Evolutionary conservation across 176 grass and related monocot species (phyloP).

Genomic region (Phyllostachys edulis): DNA sequence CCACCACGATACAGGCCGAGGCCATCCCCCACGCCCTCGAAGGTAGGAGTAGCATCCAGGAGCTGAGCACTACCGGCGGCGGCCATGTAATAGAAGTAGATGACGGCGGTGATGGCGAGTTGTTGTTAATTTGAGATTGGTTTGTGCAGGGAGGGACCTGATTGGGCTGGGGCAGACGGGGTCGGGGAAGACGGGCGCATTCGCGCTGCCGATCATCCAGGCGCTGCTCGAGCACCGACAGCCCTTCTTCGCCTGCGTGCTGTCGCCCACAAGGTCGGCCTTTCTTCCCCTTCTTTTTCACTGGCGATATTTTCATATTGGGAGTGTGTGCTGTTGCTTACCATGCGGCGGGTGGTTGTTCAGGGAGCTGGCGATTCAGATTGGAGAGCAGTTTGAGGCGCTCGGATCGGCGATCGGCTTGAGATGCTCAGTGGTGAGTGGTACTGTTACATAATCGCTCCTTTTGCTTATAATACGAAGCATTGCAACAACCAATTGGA

Average conservation of each 20-base stretch:
- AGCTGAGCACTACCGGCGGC: background rate
- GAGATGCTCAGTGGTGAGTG: slow-evolving; percentile 74
- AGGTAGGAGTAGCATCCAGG: background rate
- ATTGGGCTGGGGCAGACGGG: slow-evolving; percentile 87
- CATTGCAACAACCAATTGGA: background rate
- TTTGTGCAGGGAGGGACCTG: slow-evolving; percentile 66
- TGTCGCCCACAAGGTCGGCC: slow-evolving; percentile 57
- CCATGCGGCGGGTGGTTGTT: background rate
- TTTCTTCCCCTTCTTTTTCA: background rate
- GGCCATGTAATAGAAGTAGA: background rate
- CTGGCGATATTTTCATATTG: background rate
- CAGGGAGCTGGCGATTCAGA: slow-evolving; percentile 97
- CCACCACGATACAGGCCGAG: slow-evolving; percentile 59
- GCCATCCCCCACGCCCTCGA: slow-evolving; percentile 56
- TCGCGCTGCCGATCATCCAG: slow-evolving; percentile 79
- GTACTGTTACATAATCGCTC: background rate
- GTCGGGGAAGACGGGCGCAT: slow-evolving; percentile 90
- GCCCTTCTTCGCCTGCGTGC: slow-evolving; percentile 82
- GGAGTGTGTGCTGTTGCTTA: background rate
- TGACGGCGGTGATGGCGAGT: background rate
- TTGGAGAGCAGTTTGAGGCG: slow-evolving; percentile 85
- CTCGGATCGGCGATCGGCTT: slow-evolving; percentile 69
- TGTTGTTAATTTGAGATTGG: background rate
- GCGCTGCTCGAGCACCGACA: slow-evolving; percentile 56
- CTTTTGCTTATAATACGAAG: background rate